A percentile compares a stretch with the other conserved stretches of the same genome.
Conservation (phyloP, 2,329 filamentous ascomycete species). For the Graphilbum sp. region DNA sequence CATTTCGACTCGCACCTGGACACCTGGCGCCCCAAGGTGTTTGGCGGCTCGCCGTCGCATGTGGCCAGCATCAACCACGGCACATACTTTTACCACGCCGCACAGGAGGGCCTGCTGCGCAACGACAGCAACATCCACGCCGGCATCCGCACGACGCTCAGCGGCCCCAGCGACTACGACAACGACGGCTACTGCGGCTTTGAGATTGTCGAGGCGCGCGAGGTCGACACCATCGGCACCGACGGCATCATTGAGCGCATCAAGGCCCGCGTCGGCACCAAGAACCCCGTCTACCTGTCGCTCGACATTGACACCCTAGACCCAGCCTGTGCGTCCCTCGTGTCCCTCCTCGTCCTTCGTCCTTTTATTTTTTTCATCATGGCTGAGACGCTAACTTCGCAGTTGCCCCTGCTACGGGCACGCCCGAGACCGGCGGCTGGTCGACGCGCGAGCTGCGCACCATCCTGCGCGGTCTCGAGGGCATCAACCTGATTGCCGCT, state of each 20-base stretch:
- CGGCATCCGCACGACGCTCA: constrained; percentile 69
- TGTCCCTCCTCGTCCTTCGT: neutral
- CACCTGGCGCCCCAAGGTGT: constrained; percentile 71
- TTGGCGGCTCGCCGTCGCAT: constrained; percentile 64
- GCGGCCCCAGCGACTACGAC: constrained; percentile 64
- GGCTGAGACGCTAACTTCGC: neutral
- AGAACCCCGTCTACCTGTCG: constrained; percentile 62
- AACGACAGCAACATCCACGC: constrained; percentile 83
- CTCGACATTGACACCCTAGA: constrained; percentile 84
- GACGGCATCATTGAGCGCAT: constrained; percentile 69
- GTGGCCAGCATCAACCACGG: constrained; percentile 71
- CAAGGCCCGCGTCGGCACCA: constrained; percentile 54
- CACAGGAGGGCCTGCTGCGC: constrained; percentile 58
- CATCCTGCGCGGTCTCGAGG: constrained; percentile 52
- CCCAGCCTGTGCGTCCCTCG: constrained; percentile 45
- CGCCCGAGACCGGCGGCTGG: constrained; percentile 64
- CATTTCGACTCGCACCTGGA: constrained; percentile 50
- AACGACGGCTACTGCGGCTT: constrained; percentile 78
- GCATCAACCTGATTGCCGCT: constrained; percentile 51
- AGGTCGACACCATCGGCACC: constrained; percentile 34
- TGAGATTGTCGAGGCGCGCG: constrained; percentile 58
- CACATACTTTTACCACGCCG: constrained; percentile 76
- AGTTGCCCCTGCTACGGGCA: constrained; percentile 59
- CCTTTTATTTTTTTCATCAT: neutral
- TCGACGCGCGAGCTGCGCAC: constrained; percentile 56